Evolutionary conservation across 1,284 basidiomycete species (phyloP).

Genomic region (Malassezia caprae): DNA sequence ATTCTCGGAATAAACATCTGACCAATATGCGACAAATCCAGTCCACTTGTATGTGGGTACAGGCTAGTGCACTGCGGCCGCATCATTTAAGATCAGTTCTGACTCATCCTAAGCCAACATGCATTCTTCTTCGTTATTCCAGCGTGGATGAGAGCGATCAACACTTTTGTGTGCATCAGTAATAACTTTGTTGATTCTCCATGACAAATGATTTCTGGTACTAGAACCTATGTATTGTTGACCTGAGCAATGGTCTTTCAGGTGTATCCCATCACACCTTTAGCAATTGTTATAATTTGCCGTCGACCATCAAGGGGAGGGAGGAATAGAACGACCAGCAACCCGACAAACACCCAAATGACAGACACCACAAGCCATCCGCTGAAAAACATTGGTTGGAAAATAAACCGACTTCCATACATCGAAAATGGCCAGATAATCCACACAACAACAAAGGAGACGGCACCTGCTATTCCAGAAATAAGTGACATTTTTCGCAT

Average conservation of each 20-base stretch:
- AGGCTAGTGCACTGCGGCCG: too few species aligned
- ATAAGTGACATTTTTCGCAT: slow-evolving; percentile 16
- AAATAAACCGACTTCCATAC: slow-evolving; percentile 41
- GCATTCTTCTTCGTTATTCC: too few species aligned
- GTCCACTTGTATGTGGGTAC: too few species aligned
- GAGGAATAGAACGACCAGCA: slow-evolving; percentile 24
- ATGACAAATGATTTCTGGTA: too few species aligned
- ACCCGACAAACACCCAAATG: slow-evolving; percentile 33
- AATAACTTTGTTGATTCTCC: too few species aligned
- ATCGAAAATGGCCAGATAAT: slow-evolving; percentile 45
- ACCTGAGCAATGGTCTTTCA: not conserved
- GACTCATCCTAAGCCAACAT: too few species aligned
- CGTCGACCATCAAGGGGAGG: slow-evolving; percentile 18
- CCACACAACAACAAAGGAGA: slow-evolving; percentile 36
- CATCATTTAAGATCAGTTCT: too few species aligned
- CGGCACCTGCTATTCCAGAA: slow-evolving; percentile 16
- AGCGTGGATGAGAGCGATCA: too few species aligned
- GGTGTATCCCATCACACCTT: not conserved
- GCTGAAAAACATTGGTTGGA: slow-evolving; percentile 35
- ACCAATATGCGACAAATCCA: too few species aligned
- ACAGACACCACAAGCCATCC: slow-evolving; percentile 41
- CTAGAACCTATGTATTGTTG: not conserved
- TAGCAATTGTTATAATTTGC: not conserved
- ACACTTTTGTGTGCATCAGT: too few species aligned
- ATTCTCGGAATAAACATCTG: too few species aligned